Conservation (phyloP, 2,329 filamentous ascomycete species). For the Penicillium sp. region DNA sequence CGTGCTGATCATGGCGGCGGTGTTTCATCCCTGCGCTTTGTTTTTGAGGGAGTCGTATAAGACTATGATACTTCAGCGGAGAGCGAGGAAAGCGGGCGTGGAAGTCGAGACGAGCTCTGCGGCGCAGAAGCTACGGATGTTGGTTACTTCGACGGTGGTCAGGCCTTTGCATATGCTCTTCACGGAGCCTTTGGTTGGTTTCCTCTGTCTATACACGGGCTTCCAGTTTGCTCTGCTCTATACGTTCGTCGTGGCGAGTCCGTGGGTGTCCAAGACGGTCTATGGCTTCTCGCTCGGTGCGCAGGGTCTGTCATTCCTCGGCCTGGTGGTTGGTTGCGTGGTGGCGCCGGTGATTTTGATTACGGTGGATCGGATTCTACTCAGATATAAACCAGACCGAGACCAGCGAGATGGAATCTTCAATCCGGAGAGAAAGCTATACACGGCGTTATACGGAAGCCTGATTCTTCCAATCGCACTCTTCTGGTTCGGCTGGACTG, state of each 20-base stretch:
- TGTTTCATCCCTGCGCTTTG: slow-evolving; percentile 58
- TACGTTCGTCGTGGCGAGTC: slow-evolving; percentile 81
- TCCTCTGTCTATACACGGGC: slow-evolving; percentile 68
- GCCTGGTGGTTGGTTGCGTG: slow-evolving; percentile 70
- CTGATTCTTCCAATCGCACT: slow-evolving; percentile 52
- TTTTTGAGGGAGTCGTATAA: slow-evolving; percentile 66
- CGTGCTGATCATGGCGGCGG: slow-evolving; percentile 62
- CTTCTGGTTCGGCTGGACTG: slow-evolving; percentile 70
- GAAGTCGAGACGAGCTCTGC: neutral
- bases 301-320: slow-evolving; percentile 75
- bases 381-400: slow-evolving; percentile 40
- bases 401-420: slow-evolving; percentile 45
- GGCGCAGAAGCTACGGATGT: neutral
- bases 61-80: slow-evolving; percentile 26
- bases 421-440: slow-evolving; percentile 26
- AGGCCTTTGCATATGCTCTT: slow-evolving; percentile 65
- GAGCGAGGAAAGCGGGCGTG: neutral
- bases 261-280: slow-evolving; percentile 67
- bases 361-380: slow-evolving; percentile 55
- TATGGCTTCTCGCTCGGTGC: slow-evolving; percentile 60
- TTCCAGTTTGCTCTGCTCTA: slow-evolving; percentile 79
- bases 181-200: slow-evolving; percentile 66
- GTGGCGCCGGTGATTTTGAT: slow-evolving; percentile 42
- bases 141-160: slow-evolving; percentile 32
- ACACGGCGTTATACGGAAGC: slow-evolving; percentile 26